phyloP scores from a whole-genome alignment of 2,329 filamentous ascomycete genomes.

The Aspergillus candidus region DNA sequence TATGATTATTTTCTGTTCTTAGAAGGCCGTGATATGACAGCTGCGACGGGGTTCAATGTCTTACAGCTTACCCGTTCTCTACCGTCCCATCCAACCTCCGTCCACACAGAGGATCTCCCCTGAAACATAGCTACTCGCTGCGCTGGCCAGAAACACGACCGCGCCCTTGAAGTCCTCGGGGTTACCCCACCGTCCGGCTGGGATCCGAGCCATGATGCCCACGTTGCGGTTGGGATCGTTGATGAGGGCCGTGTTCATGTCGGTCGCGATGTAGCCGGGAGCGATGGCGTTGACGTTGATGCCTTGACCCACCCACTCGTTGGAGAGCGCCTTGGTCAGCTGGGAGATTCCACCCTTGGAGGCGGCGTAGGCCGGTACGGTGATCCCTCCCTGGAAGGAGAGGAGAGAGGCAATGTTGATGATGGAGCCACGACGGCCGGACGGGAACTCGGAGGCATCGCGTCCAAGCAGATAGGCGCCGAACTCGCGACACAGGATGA shows the following conservation, averaged over 20 bases:
- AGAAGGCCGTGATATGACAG: no score
- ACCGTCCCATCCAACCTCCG: conserved; percentile 90
- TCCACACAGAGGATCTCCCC: conserved; percentile 80
- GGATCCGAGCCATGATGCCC: conserved; percentile 74
- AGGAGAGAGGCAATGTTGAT: conserved; percentile 81
- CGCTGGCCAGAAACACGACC: conserved; percentile 69
- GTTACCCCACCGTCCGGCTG: conserved; percentile 73
- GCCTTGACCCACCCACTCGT: conserved; percentile 77
- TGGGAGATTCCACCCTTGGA: conserved; percentile 80
- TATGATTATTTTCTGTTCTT: no score
- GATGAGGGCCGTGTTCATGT: conserved; percentile 84
- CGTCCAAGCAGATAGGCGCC: conserved; percentile 29
- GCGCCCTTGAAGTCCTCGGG: conserved; percentile 86
- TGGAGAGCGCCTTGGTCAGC: conserved; percentile 75
- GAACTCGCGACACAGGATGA: conserved; percentile 40
- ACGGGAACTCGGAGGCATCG: conserved; percentile 28
- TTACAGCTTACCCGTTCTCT: conserved; percentile 11
- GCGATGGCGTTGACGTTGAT: conserved; percentile 84
- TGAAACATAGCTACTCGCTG: conserved; percentile 72
- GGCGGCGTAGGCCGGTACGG: conserved; percentile 80
- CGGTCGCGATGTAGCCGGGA: conserved; percentile 85
- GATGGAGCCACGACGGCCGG: conserved; percentile 48
- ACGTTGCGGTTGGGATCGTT: conserved; percentile 62
- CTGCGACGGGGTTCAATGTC: no score
- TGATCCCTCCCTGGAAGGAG: conserved; percentile 80